Evolutionary conservation across 2,329 filamentous ascomycete genomes (phyloP), one percentile per base, ranked within the genome.

Genomic region (Chrysosporium queenslandicum): DNA sequence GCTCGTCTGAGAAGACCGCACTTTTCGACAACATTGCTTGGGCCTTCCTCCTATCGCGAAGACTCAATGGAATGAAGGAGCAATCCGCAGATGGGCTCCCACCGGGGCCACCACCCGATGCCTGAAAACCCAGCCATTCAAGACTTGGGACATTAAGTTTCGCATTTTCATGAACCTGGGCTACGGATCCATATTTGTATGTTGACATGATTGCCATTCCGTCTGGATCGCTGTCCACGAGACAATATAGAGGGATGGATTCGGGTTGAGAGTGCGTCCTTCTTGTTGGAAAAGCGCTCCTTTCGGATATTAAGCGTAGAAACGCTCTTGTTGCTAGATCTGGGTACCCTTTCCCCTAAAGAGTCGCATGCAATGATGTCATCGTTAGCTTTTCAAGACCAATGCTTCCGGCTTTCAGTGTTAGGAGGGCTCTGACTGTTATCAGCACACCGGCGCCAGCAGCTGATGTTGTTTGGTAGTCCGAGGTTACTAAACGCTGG

Each of bases 301-400:
- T 46, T 4, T 63, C 66, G 50, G 66, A 67, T 21, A 80, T 59
- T 23, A 66, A 65, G 30, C 70, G 73, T 29, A 82, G 63, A 56
- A 83, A 77, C 1, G 67, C 67, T 34, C 80, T 72, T 7, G 79
- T 81, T 29, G 71, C 68, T 23, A 83, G 63, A 59, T 84, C 81
- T 1, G 81, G 81, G 58, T 83, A 83, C 2, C 81, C 81, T 71
- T 83, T 83, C 0, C 75, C 81, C 77, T 81, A 8, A 34, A 21
- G 8, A 1, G 29, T 21, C 12, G 27, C 20, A 43, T 27, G 27
- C n/a, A n/a, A 40, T 18, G 4, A 39, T 18, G 4, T 16, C 43
- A 27, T 18, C 11, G n/a, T 25, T 20, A 18, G 42, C 36, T 1
- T 42, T 42, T 20, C 2, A 1, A n/a, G n/a, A n/a, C n/a, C n/a